Base-by-base conservation (phyloP, 495 filamentous ascomycete species). In the Acidomyces sp. region DNA sequence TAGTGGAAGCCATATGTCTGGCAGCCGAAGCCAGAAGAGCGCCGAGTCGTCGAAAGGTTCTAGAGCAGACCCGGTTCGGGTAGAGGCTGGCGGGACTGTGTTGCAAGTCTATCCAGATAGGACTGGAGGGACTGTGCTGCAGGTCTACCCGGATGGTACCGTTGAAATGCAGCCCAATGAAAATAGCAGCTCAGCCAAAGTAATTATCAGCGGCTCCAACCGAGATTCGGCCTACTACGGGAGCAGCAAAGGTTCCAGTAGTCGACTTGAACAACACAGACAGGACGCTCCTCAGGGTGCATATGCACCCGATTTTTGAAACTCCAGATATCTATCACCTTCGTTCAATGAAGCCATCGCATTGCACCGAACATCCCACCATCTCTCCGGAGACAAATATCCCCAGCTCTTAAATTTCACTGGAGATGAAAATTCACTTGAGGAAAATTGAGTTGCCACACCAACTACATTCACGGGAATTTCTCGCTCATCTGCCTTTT, bases 241-340 rank as follows among this genome's bases (percentile, higher is more conserved):
- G 7, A 49, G 46, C 41, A 49, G 33, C n/a, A 49, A 36, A n/a
- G n/a, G n/a, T 18, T 49, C 46, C 4, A 34, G 46, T 6, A 48
- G 45, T 41, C 38, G 38, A 4, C 39, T 26, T 12, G 26, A 22
- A 15, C 4, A 33, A 21, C n/a, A n/a, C n/a, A n/a, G n/a, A n/a
- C n/a, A n/a, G n/a, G n/a, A n/a, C n/a, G n/a, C n/a, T n/a, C n/a
- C n/a, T n/a, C n/a, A n/a, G n/a, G n/a, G n/a, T n/a, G n/a, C n/a
- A n/a, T n/a, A n/a, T n/a, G n/a, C n/a, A n/a, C n/a, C n/a, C n/a
- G n/a, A n/a, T n/a, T n/a, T n/a, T n/a, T n/a, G n/a, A n/a, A n/a
- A n/a, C n/a, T n/a, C n/a, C n/a, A n/a, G n/a, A n/a, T n/a, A n/a
- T n/a, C n/a, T n/a, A n/a, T n/a, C n/a, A n/a, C n/a, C n/a, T n/a